Evolutionary conservation across 1,284 basidiomycete genomes (phyloP), one percentile per base, ranked within the genome.

Genomic region (Vanrija humicola): DNA sequence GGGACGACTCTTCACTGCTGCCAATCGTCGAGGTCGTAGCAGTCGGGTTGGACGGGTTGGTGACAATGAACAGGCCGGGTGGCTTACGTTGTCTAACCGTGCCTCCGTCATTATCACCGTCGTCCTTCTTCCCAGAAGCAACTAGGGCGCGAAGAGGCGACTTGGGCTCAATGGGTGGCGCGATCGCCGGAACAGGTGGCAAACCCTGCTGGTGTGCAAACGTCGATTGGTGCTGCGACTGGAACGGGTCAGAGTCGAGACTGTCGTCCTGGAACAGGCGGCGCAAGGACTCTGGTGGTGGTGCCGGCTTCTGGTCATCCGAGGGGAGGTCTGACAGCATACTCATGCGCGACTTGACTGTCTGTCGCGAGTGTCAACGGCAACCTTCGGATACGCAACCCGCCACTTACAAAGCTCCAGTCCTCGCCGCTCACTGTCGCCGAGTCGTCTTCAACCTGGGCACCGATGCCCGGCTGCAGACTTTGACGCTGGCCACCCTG

Each of bases 401-500:
- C 34, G 34, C 34, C 14, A 63, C 69, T 34, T 12, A 34, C 34
- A 56, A 77, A 78, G 40, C 70, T 72, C 77, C 77, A 78, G 40
- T 73, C 75, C 21, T 70, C 74, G 6, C 61, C 62, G n/a, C 50
- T 53, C 9, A 55, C 63, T 26, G 62, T 65, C 14, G 57, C 58
- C 15, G 68, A 68, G 28, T 75, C 73, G 39, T 74, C 73, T 25
- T 72, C 71, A 6, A 70, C 59, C 23, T 63, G 70, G 1, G 74
- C 75, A 6, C 76, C 76, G 1, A 78, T 70, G 1, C 76, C 76
- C 1, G 74, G 67, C 1, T 86, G 87, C 47, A 97, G 79, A 72
- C 89, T 91, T 39, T 85, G 85, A 46, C 92, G 82, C 49, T 86
- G 85, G 2, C 89, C 90, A 1, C 88, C 89, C 50, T 83, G 83